These are phyloP conservation scores for Cercospora zeae-maydis DNA, from an alignment of 2,329 filamentous ascomycete genomes.

Conservation along the genomic window DNA sequence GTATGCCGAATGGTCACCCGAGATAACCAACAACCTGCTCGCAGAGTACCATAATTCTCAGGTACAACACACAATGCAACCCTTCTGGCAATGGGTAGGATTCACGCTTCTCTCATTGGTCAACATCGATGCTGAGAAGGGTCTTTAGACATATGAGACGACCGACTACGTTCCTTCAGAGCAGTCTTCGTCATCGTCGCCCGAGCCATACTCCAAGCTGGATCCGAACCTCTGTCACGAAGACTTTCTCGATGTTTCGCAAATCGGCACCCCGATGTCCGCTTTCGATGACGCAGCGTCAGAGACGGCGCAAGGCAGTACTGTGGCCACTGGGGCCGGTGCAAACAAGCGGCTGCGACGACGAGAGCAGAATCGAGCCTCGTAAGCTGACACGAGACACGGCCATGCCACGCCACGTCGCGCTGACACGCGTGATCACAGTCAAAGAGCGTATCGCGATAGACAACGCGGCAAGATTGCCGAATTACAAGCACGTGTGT, in stretches of 20 bases:
- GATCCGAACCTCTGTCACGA: slow-evolving; percentile 1
- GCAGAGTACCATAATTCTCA: background rate
- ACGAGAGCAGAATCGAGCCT: background rate
- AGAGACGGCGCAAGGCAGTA: background rate
- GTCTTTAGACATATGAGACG: background rate
- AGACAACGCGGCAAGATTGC: slow-evolving; percentile 15
- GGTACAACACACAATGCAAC: background rate
- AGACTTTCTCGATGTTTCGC: slow-evolving; percentile 10
- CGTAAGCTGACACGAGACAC: background rate
- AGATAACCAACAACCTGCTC: background rate
- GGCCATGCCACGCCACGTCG: background rate
- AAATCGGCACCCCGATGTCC: slow-evolving; percentile 4
- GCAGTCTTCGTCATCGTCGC: background rate
- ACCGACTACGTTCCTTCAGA: background rate
- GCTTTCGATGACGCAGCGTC: background rate
- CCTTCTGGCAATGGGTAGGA: background rate
- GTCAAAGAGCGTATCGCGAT: slow-evolving; percentile 13
- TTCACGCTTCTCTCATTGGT: background rate
- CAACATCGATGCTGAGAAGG: background rate
- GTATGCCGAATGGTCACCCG: background rate
- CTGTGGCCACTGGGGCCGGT: background rate
- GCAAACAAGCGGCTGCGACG: background rate
- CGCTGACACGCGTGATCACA: background rate
- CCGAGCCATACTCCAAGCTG: background rate
- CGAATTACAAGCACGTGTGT: slow-evolving; percentile 8